Evolutionary conservation across 2,329 filamentous ascomycete species (phyloP).

Genomic region (Nemania diffusa): DNA sequence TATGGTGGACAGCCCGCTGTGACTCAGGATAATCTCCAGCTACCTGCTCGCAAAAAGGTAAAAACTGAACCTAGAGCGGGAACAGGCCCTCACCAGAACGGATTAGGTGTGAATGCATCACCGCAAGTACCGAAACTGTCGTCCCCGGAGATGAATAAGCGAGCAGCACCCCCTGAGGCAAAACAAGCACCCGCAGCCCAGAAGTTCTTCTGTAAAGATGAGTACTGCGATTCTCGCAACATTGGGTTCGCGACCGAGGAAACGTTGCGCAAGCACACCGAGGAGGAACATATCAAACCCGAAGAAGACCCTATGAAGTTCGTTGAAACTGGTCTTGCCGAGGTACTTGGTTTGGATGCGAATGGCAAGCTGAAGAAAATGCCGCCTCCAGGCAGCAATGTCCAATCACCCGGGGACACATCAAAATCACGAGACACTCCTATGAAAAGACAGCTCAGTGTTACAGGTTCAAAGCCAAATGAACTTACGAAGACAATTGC

Average conservation of each 20-base stretch:
- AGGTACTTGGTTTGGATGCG: slow-evolving; percentile 61
- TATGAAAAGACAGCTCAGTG: slow-evolving; percentile 63
- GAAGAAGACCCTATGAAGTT: slow-evolving; percentile 65
- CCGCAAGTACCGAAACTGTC: slow-evolving; percentile 60
- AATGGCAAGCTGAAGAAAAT: slow-evolving; percentile 58
- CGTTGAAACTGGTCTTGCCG: slow-evolving; percentile 60
- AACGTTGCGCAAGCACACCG: slow-evolving; percentile 61
- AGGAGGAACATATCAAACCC: slow-evolving; percentile 70
- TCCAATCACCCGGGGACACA: slow-evolving; percentile 47
- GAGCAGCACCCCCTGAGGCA: slow-evolving; percentile 46
- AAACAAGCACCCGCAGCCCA: slow-evolving; percentile 54
- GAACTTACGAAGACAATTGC: slow-evolving; percentile 45
- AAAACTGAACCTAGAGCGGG: slow-evolving; percentile 63
- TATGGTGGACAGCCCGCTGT: slow-evolving; percentile 64
- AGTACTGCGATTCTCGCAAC: slow-evolving; percentile 63
- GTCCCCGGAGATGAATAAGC: slow-evolving; percentile 59
- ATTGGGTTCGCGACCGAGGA: slow-evolving; percentile 66
- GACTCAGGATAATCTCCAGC: slow-evolving; percentile 63
- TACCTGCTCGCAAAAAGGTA: slow-evolving; percentile 67
- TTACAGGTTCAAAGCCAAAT: slow-evolving; percentile 54
- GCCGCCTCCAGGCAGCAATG: slow-evolving; percentile 43
- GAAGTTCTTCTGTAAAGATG: slow-evolving; percentile 62
- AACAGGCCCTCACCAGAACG: slow-evolving; percentile 52
- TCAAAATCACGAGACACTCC: slow-evolving; percentile 62
- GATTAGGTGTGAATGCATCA: slow-evolving; percentile 56